Conservation (phyloP, 2,329 filamentous ascomycete genomes). For the Penicillium corylophilum region DNA sequence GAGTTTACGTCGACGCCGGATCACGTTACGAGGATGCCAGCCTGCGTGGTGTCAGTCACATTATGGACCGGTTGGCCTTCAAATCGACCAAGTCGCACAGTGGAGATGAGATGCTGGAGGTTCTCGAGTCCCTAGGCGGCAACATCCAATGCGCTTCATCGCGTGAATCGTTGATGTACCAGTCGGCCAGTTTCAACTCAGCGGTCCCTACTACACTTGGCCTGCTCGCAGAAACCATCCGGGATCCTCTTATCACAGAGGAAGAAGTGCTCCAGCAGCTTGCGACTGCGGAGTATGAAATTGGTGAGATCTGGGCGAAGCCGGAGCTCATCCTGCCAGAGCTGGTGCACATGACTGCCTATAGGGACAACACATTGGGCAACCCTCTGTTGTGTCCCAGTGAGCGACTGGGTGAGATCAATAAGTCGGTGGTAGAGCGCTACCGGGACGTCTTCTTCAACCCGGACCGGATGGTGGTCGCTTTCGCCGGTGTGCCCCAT, state of each 20-base stretch:
- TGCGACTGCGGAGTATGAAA: conserved; percentile 90
- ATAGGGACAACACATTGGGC: conserved; percentile 91
- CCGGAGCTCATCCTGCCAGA: conserved; percentile 94
- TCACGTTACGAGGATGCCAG: conserved; percentile 88
- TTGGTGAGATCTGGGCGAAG: conserved; percentile 96
- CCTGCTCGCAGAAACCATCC: conserved; percentile 89
- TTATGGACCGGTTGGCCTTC: conserved; percentile 93
- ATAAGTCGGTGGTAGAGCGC: conserved; percentile 68
- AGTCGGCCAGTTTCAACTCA: conserved; percentile 94
- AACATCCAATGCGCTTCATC: conserved; percentile 97
- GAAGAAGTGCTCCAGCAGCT: conserved; percentile 85
- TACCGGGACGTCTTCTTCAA: conserved; percentile 83
- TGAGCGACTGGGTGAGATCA: conserved; percentile 74
- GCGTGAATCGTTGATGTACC: conserved; percentile 96
- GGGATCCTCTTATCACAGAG: conserved; percentile 78
- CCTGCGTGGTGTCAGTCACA: conserved; percentile 87
- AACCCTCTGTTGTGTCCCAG: conserved; percentile 89
- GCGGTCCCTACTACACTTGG: conserved; percentile 79
- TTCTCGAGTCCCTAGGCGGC: conserved; percentile 82
- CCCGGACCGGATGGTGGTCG: conserved; percentile 88
- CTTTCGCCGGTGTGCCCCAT: conserved; percentile 90
- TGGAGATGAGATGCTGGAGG: conserved; percentile 82
- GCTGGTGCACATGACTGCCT: conserved; percentile 91
- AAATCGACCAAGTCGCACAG: conserved; percentile 74
- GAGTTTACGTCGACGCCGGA: conserved; percentile 92